phyloP scores from a whole-genome alignment of 164 flowering plant species.

The Annona cherimola region DNA sequence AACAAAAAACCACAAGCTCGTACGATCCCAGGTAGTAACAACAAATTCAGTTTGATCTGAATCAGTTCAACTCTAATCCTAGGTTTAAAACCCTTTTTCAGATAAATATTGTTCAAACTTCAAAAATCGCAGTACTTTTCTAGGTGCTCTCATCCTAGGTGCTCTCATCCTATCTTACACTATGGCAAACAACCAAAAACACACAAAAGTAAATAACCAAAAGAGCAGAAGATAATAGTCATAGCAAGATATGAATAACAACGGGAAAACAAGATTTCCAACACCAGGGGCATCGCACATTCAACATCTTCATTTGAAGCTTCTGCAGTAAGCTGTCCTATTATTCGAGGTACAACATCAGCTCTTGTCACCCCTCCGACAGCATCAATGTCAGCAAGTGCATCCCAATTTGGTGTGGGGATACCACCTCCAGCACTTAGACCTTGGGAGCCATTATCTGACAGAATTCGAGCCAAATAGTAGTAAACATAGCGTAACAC shows the following conservation, averaged over 20 bases:
- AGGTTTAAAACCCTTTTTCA: not conserved
- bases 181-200: not conserved
- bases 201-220: not conserved
- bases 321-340: slow-evolving; percentile 70
- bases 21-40: not conserved
- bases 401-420: slow-evolving; percentile 99
- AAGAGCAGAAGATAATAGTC: not conserved
- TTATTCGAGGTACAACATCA: slow-evolving; percentile 95
- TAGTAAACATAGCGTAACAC: slow-evolving; percentile 91
- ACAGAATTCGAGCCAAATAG: slow-evolving; percentile 86
- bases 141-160: not conserved
- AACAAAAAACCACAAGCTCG: not conserved
- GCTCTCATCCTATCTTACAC: not conserved
- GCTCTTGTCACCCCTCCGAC: slow-evolving; percentile 98
- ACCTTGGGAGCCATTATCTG: slow-evolving; percentile 88
- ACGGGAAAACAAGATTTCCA: slow-evolving; percentile 2
- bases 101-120: not conserved
- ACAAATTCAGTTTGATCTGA: not conserved
- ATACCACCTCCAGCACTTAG: slow-evolving; percentile 89
- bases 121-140: not conserved
- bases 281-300: slow-evolving; percentile 39
- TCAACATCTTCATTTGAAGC: slow-evolving; percentile 68
- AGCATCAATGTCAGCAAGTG: slow-evolving; percentile 95
- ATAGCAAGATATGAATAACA: not conserved
- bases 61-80: not conserved